These are phyloP conservation scores for Talaromyces atroroseus DNA, from an alignment of 2,329 filamentous ascomycete genomes.

Conservation along the genomic window DNA sequence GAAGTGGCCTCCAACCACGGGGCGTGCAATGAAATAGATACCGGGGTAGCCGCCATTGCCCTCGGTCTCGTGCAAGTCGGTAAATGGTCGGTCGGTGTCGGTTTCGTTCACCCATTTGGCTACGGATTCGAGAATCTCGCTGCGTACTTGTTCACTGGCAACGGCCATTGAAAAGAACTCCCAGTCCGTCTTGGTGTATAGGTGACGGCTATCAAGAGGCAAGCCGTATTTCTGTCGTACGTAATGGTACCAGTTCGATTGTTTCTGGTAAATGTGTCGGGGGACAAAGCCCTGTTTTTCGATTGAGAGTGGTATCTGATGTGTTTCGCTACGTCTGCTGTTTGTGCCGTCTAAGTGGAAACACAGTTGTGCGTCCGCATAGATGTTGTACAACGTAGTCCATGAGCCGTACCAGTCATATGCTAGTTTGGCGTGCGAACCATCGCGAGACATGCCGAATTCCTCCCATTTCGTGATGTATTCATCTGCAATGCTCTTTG, in stretches of 20 bases:
- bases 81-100: constrained; percentile 67
- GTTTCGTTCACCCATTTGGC: constrained; percentile 83
- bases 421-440: constrained; percentile 68
- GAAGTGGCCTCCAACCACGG: constrained; percentile 82
- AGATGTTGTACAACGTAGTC: constrained; percentile 83
- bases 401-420: constrained; percentile 77
- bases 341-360: constrained; percentile 54
- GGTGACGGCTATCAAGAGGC: constrained; percentile 72
- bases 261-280: constrained; percentile 67
- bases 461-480: constrained; percentile 71
- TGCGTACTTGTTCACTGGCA: constrained; percentile 60
- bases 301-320: constrained; percentile 25
- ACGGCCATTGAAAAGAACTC: constrained; percentile 83
- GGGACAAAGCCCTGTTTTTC: constrained; percentile 59
- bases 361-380: constrained; percentile 72
- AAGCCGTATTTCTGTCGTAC: constrained; percentile 78
- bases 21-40: constrained; percentile 70
- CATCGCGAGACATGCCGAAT: constrained; percentile 63
- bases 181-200: constrained; percentile 89
- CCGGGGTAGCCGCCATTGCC: constrained; percentile 69
- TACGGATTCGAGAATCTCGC: constrained; percentile 67
- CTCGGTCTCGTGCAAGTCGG: constrained; percentile 78
- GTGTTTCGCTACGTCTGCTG: neutral
- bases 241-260: constrained; percentile 73
- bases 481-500: constrained; percentile 49